Conservation (phyloP, 106 monocot genomes). For the Iris macrosiphon region DNA sequence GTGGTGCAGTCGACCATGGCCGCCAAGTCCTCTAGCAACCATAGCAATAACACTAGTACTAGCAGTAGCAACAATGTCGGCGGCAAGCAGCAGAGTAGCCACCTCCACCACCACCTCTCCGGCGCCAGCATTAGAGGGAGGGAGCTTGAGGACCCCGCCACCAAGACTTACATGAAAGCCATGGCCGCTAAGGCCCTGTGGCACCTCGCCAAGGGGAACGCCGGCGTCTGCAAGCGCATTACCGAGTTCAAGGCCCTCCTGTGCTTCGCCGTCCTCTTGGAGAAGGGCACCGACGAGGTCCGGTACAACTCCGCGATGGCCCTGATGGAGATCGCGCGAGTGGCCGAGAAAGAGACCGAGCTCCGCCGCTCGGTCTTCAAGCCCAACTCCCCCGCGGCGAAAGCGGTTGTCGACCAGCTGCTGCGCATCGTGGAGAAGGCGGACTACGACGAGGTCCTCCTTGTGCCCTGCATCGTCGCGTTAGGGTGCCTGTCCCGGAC, state of each 20-base stretch:
- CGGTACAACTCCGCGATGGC: slow-evolving; percentile 75
- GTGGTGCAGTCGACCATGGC: slow-evolving; percentile 12
- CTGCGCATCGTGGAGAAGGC: slow-evolving; percentile 56
- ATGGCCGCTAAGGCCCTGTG: too few relatives aligned
- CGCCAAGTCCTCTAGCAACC: neutral
- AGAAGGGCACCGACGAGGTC: slow-evolving; percentile 63
- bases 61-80: too few relatives aligned
- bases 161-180: slow-evolving; percentile 4
- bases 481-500: slow-evolving; percentile 83
- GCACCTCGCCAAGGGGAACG: slow-evolving; percentile 44
- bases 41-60: too few relatives aligned
- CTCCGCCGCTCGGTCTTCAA: slow-evolving; percentile 73
- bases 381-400: slow-evolving; percentile 71
- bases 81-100: too few relatives aligned
- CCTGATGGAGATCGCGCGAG: slow-evolving; percentile 61
- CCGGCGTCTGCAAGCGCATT: slow-evolving; percentile 71
- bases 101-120: neutral
- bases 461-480: slow-evolving; percentile 63
- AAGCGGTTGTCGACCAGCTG: slow-evolving; percentile 73
- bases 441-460: slow-evolving; percentile 43
- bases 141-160: slow-evolving; percentile 5
- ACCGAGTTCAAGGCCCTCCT: slow-evolving; percentile 80
- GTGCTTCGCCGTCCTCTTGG: slow-evolving; percentile 78
- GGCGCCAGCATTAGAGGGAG: slow-evolving; percentile 4
- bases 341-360: slow-evolving; percentile 61